These are phyloP conservation scores for Debaryomyces castellii DNA, from an alignment of 805 yeast species.

Conservation along the genomic window DNA sequence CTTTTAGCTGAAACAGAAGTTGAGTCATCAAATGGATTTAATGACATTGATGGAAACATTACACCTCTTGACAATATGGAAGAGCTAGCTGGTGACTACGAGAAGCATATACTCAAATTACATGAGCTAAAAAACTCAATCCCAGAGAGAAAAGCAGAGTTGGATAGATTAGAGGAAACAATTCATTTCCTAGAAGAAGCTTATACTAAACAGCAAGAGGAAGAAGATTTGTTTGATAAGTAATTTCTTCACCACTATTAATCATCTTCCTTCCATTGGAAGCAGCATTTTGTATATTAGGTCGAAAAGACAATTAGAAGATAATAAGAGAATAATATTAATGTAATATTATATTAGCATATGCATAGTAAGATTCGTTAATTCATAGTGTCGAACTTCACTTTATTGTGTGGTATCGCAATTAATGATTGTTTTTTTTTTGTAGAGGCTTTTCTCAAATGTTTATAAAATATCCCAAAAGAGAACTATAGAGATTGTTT, in stretches of 20 bases:
- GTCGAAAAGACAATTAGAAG: slow-evolving; percentile 5
- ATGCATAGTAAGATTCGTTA: neutral
- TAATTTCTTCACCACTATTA: neutral
- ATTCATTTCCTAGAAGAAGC: slow-evolving; percentile 25
- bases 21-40: slow-evolving; percentile 6
- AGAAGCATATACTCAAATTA: slow-evolving; percentile 26
- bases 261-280: neutral
- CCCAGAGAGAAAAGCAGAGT: slow-evolving; percentile 35
- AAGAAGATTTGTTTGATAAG: neutral
- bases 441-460: neutral
- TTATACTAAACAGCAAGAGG: slow-evolving; percentile 12
- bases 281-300: slow-evolving; percentile 4
- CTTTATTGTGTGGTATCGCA: neutral
- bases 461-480: slow-evolving; percentile 2
- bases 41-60: slow-evolving; percentile 9
- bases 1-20: slow-evolving; percentile 20
- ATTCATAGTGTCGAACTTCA: neutral
- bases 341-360: neutral
- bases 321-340: neutral
- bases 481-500: neutral
- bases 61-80: slow-evolving; percentile 11
- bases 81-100: slow-evolving; percentile 23
- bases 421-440: neutral
- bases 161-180: slow-evolving; percentile 34
- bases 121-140: slow-evolving; percentile 32